Base-by-base conservation (phyloP, 768 basidiomycete genomes). In the Psilocybe azurescens region DNA sequence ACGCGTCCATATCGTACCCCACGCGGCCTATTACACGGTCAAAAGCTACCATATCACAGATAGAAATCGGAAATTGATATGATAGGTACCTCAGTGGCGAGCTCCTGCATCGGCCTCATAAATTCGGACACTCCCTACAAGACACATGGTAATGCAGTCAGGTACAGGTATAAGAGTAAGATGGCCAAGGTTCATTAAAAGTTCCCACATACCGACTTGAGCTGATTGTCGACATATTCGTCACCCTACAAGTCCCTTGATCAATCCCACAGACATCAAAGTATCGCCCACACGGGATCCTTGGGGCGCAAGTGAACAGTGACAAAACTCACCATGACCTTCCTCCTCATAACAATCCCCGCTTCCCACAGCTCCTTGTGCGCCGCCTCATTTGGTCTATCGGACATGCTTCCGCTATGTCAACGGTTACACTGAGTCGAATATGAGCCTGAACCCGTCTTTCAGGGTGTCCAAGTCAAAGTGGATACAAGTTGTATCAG, bases 1-100 rank as follows among this genome's bases (percentile, higher is more conserved):
- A 50, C 81, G 74, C 48, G 80, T 78, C 79, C 80, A 82, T 54
- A 81, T 80, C 3, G 78, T 80, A 16, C 81, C 81, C 80, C 80
- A 82, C 2, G 76, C 81, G 13, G 75, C 77, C 79, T 80, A 50
- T 36, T 46, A 29, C 3, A 52, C 41, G 24, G n/a, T 18, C 46
- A 56, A 10, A 28, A n/a, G 14, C 14, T 6, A 18, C 24, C 2
- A 16, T 44, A 20, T 38, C 38, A 57, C 30, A 28, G 32, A 24
- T 24, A 24, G 24, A 24, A 24, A 24, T 24, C 24, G 18, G n/a
- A 13, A 11, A 50, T 20, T 28, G 16, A 7, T 36, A 3, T 36
- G 11, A 11, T 36, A 36, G 7, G 32, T 46, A 77, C 79, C 72
- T 78, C 78, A 28, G 78, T 79, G 28, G 78, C 75, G 36, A 82